Evolutionary conservation across 352 stramenopile genomes (phyloP).

Genomic region (Phytophthora boehmeriae): DNA sequence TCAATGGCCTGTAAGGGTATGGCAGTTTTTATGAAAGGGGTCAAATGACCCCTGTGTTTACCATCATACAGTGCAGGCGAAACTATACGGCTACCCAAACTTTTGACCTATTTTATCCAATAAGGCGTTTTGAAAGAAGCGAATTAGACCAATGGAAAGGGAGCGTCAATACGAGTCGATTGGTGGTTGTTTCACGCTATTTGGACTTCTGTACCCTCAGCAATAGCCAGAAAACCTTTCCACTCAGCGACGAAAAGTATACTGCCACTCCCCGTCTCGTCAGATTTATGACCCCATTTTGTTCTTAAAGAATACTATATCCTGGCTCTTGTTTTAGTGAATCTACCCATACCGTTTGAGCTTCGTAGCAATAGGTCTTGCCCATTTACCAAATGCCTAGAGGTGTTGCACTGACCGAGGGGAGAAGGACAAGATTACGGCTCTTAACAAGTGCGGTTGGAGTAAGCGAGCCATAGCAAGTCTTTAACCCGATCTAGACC

Average conservation of each 20-base stretch:
- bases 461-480: background rate
- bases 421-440: conserved; percentile 3
- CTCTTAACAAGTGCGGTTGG: background rate
- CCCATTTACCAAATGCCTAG: background rate
- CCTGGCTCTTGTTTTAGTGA: background rate
- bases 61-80: conserved; percentile 7
- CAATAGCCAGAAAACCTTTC: background rate
- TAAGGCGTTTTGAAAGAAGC: background rate
- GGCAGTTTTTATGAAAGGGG: too few species aligned
- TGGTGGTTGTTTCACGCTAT: background rate
- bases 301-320: background rate
- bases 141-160: conserved; percentile 2
- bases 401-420: background rate
- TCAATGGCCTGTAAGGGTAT: too few species aligned
- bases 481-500: background rate
- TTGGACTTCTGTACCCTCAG: background rate
- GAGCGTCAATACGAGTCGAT: background rate
- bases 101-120: background rate
- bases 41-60: too few species aligned
- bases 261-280: background rate
- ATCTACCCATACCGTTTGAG: background rate
- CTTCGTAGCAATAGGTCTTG: background rate
- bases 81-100: conserved; percentile 6
- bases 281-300: background rate
- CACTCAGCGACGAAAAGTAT: background rate